Percentiles rank a stretch among this genome's conserved stretches.
Evolutionary conservation across 371 early-diverging fungal genomes (phyloP).

Genomic region (Rhizopus sp.): DNA sequence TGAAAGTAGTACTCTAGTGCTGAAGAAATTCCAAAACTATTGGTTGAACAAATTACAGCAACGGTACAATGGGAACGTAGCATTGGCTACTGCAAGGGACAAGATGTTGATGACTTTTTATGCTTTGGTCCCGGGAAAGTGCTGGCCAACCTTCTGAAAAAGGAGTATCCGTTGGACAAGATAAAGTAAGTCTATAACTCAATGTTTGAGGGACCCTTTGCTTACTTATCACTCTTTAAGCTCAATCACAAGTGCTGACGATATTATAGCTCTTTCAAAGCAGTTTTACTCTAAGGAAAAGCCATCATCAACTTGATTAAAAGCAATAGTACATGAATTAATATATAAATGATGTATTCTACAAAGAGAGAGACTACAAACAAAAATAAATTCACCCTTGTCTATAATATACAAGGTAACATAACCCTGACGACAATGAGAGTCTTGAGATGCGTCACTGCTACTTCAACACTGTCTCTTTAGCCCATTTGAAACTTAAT

Average conservation of each 20-base stretch:
- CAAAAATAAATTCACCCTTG: too few species aligned
- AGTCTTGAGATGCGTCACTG: too few species aligned
- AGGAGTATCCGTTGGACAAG: constrained; percentile 84
- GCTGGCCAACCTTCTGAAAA: constrained; percentile 83
- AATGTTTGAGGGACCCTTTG: background rate
- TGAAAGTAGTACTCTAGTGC: constrained; percentile 36
- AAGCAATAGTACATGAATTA: too few species aligned
- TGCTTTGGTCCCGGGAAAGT: constrained; percentile 89
- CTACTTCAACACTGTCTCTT: background rate
- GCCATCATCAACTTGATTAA: too few species aligned
- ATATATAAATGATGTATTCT: too few species aligned
- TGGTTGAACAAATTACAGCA: constrained; percentile 78
- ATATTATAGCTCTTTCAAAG: constrained; percentile 25
- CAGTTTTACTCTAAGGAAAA: background rate
- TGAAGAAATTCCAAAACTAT: constrained; percentile 67
- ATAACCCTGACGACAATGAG: too few species aligned
- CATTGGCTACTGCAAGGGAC: constrained; percentile 74
- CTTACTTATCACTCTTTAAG: constrained; percentile 12
- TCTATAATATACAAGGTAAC: too few species aligned
- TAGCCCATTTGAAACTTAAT: background rate
- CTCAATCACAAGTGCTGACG: constrained; percentile 49
- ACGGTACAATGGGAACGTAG: constrained; percentile 92
- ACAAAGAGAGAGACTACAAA: too few species aligned
- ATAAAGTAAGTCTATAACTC: constrained; percentile 39
- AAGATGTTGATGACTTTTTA: constrained; percentile 81